Evolutionary conservation across 169 alveolate genomes (phyloP), one percentile per base, ranked within the genome.

Genomic region (Plasmodium ovale): DNA sequence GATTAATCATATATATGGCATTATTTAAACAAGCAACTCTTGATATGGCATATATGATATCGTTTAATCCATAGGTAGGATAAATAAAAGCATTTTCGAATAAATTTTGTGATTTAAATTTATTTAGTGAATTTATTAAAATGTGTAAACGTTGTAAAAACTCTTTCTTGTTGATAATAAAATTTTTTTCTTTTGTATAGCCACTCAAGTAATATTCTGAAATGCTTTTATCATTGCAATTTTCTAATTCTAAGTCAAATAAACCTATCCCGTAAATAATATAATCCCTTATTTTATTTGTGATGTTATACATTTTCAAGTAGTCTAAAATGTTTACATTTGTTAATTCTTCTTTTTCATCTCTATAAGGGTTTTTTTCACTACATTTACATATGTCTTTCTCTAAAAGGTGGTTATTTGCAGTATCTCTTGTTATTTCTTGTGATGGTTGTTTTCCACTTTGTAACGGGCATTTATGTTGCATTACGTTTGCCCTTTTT

Each of bases 31-130:
- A 60, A 5, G 88, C 59, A 21, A 74, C 74, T 59, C 88, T 31
- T 4, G 88, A 74, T 44, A 74, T 42, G 10, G 88, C 72, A 74
- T 60, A 74, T 35, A 74, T 59, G 62, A 74, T 74, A 53, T 74
- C 88, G 27, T 74, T 74, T 16, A 60, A 65, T 23, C 88, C 88
- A 74, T 74, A 74, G 42, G 77, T 42, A 51, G 88, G 88, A 27
- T 74, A 74, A 35, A 74, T 74, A 62, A 74, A 74, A 42, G 88
- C 77, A 58, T 60, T 74, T 25, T 60, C 88, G 19, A 44, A 74
- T 14, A 44, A 5, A 53, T 74, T 74, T 60, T 74, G 88, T 37
- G 19, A 33, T 74, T 74, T 74, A 65, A 74, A 74, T 74, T 74
- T 74, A 31, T 74, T 74, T 74, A 74, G 9, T 19, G 88, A 74